Evolutionary conservation across 2,329 filamentous ascomycete species (phyloP), one percentile per base, ranked within the genome.

Genomic region (Alternaria atra): DNA sequence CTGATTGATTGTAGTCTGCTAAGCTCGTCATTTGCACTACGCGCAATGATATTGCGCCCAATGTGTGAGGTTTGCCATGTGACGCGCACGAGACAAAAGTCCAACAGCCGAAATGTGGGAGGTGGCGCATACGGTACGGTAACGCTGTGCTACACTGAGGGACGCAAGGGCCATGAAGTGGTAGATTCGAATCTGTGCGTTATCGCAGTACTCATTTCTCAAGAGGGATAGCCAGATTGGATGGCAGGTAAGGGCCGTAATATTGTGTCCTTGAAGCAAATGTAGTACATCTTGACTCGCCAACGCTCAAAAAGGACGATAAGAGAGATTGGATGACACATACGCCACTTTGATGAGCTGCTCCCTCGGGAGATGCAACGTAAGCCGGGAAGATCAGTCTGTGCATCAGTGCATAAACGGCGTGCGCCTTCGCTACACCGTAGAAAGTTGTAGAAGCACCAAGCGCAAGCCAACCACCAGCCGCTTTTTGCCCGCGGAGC

Each of bases 361-460:
- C 57, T 48, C 32, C 23, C 25, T 51, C 52, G 29, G 35, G 23
- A 43, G 47, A 60, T 35, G 56, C 60, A 60, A 60, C 56, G 56
- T 54, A 43, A 60, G 44, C 44, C 20, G 44, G 34, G 44, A 56
- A 51, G 54, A 50, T 40, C 54, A 43, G 44, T 50, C 50, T 54
- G 30, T 60, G 52, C 54, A 44, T 55, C 34, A 39, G 47, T 54
- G 54, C 55, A 52, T 48, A 29, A 40, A 42, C 40, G 48, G 29
- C 52, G 39, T 43, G 29, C 34, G 35, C 30, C 29, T 25, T 51
- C 10, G 60, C 44, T 46, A 30, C 46, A 52, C 50, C 39, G 54
- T 58, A 58, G 50, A 64, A 55, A 50, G 12, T 13, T 39, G 54
- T 57, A 52, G 58, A 55, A 61, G 44, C 34, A 50, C 34, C 47